phyloP scores from a whole-genome alignment of 768 basidiomycete species.

The Naganishia randhawae region DNA sequence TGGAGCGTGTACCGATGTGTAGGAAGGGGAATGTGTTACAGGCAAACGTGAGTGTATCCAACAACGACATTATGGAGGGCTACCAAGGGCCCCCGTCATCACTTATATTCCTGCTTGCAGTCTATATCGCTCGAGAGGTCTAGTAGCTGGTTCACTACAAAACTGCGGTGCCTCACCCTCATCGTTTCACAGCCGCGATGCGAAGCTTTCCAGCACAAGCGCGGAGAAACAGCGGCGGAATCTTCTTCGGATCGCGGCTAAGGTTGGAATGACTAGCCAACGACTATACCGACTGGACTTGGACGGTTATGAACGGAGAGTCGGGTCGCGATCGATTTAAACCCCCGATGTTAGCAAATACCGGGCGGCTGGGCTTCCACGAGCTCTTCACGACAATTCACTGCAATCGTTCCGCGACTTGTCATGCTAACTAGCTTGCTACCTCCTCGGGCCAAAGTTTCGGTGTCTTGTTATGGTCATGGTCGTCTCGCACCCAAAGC shows the following conservation, averaged over 20 bases:
- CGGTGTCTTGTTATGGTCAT: neutral
- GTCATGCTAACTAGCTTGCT: no score
- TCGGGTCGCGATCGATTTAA: neutral
- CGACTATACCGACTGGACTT: no score
- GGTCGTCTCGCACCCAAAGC: neutral
- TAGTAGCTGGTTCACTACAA: no score
- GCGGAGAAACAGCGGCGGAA: no score
- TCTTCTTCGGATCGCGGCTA: no score
- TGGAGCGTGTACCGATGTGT: neutral
- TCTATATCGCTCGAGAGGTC: no score
- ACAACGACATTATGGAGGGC: neutral
- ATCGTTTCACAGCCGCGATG: no score
- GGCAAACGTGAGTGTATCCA: slow-evolving; percentile 1
- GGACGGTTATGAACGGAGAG: neutral
- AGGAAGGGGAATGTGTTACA: neutral
- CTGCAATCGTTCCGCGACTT: neutral
- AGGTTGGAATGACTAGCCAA: no score
- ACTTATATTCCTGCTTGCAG: slow-evolving; percentile 4
- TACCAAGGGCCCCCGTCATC: neutral
- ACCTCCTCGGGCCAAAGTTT: neutral
- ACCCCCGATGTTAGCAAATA: neutral
- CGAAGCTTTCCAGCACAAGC: no score
- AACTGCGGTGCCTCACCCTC: no score
- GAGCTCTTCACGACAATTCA: no score
- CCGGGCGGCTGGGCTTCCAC: neutral